Evolutionary conservation across 1,284 basidiomycete genomes (phyloP).

Genomic region (Pseudozyma sp.): DNA sequence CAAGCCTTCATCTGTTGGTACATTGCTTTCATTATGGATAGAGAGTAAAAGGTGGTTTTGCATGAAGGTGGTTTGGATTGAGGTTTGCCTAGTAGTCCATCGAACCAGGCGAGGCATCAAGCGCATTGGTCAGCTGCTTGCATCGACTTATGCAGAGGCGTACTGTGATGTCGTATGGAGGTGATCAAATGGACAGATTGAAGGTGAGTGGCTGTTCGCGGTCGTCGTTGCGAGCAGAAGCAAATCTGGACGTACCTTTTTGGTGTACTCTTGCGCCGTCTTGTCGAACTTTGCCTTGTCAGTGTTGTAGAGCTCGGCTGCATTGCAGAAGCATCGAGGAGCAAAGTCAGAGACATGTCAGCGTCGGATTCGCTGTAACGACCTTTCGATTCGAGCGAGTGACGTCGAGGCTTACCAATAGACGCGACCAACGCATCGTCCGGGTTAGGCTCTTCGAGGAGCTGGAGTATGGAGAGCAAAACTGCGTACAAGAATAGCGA

Average conservation of each 20-base stretch:
- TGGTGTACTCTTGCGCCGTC: conserved; percentile 59
- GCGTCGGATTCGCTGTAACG: too few species aligned
- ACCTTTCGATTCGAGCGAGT: too few species aligned
- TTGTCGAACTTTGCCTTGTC: conserved; percentile 59
- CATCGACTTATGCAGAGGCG: conserved; percentile 23
- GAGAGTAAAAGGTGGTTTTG: background rate
- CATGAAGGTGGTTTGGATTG: background rate
- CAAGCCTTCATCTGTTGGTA: conserved; percentile 1
- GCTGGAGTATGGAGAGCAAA: conserved; percentile 59
- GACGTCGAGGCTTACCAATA: conserved; percentile 53
- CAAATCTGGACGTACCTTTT: conserved; percentile 35
- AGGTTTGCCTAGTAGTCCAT: too few species aligned
- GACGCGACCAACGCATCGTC: conserved; percentile 66
- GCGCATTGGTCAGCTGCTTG: too few species aligned
- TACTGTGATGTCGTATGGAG: conserved; percentile 10
- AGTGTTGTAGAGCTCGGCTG: conserved; percentile 64
- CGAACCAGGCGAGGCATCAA: too few species aligned
- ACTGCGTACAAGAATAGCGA: conserved; percentile 32
- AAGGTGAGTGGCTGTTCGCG: too few species aligned
- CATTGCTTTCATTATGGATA: background rate
- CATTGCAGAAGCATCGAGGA: background rate
- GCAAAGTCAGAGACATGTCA: too few species aligned
- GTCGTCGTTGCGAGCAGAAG: background rate
- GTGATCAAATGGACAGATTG: background rate
- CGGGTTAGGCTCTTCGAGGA: conserved; percentile 64